A percentile compares a stretch with the other conserved stretches of the same genome.
phyloP scores from a whole-genome alignment of 2,329 filamentous ascomycete species.

The Colletotrichum trifolii region DNA sequence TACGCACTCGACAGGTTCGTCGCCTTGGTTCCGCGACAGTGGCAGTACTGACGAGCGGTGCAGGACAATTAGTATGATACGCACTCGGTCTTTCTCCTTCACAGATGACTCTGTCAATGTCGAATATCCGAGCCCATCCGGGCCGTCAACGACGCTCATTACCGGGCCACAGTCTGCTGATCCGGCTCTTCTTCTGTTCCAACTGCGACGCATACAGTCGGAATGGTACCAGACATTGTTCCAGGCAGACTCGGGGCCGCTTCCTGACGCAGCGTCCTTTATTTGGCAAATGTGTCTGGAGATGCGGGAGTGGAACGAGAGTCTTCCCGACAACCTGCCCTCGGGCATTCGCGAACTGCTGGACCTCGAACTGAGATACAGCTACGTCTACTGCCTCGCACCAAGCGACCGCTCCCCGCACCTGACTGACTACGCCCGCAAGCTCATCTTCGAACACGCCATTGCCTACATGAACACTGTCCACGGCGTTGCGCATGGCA shows the following conservation, averaged over 20 bases:
- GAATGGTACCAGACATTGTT: slow-evolving; percentile 91
- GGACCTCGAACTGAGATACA: slow-evolving; percentile 89
- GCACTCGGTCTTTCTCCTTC: slow-evolving; percentile 90
- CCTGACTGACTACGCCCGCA: slow-evolving; percentile 80
- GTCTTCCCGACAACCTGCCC: slow-evolving; percentile 74
- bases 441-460: slow-evolving; percentile 86
- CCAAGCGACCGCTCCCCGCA: slow-evolving; percentile 79
- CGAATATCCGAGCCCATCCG: slow-evolving; percentile 70
- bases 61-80: slow-evolving; percentile 88
- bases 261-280: slow-evolving; percentile 75
- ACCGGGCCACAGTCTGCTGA: slow-evolving; percentile 66
- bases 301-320: slow-evolving; percentile 84
- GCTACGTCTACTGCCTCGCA: slow-evolving; percentile 88
- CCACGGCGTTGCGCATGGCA: slow-evolving; percentile 71
- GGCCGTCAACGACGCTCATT: slow-evolving; percentile 55
- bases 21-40: too few relatives aligned
- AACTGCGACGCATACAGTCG: slow-evolving; percentile 86
- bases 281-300: slow-evolving; percentile 81
- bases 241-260: slow-evolving; percentile 77
- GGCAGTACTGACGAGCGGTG: slow-evolving; percentile 18
- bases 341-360: slow-evolving; percentile 79
- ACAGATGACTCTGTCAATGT: slow-evolving; percentile 90
- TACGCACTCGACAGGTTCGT: slow-evolving; percentile 85
- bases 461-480: slow-evolving; percentile 84
- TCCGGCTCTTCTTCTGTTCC: slow-evolving; percentile 81